Conservation (phyloP, 768 basidiomycete species). For the Tulasnella sp. region DNA sequence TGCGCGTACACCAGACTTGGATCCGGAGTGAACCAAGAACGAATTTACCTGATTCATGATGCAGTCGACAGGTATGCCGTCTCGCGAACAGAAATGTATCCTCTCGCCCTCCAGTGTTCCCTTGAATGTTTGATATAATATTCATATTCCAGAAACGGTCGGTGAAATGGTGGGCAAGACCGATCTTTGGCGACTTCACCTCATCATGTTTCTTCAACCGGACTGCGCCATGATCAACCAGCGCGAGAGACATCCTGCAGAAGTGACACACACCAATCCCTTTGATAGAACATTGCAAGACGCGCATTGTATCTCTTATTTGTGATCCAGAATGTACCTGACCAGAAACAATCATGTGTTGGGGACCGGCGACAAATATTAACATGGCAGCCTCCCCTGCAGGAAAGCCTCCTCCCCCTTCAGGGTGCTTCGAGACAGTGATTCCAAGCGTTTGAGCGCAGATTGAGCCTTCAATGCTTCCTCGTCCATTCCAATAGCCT, state of each 20-base stretch:
- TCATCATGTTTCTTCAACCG: background rate
- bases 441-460: conserved; percentile 15
- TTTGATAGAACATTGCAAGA: background rate
- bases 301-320: background rate
- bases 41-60: too few relatives aligned
- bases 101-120: too few relatives aligned
- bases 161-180: conserved; percentile 7
- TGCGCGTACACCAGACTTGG: too few relatives aligned
- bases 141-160: background rate
- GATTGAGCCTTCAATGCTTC: background rate
- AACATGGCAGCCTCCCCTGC: background rate
- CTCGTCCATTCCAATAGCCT: conserved; percentile 17
- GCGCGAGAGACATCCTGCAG: background rate
- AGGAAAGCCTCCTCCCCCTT: background rate
- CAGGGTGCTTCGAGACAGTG: background rate
- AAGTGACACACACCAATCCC: background rate
- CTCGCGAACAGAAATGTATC: too few relatives aligned
- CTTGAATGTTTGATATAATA: too few relatives aligned
- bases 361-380: background rate
- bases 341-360: background rate
- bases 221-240: background rate
- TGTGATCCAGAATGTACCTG: background rate
- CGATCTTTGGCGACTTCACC: background rate
- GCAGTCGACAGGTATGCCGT: too few relatives aligned
- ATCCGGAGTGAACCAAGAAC: too few relatives aligned